Evolutionary conservation across 371 early-diverging fungal genomes (phyloP).

Genomic region (Mortierella polycephala): DNA sequence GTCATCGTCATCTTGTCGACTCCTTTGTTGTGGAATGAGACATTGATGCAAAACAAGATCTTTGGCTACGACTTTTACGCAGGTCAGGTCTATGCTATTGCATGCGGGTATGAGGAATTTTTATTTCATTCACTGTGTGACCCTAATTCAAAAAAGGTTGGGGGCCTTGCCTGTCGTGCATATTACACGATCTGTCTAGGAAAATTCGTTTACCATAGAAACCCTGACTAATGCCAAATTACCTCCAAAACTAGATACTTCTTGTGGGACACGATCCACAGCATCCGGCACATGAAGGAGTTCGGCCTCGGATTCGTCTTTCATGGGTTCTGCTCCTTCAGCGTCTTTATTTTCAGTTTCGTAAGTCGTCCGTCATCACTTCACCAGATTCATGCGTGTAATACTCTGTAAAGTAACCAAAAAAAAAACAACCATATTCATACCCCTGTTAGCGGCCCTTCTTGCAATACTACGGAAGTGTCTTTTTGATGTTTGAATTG

Average conservation of each 20-base stretch:
- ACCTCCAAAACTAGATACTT: constrained; percentile 76
- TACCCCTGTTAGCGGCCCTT: constrained; percentile 69
- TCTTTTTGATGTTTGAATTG: constrained; percentile 91
- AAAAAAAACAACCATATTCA: not conserved
- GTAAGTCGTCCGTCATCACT: constrained; percentile 60
- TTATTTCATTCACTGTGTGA: not conserved
- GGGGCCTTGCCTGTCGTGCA: not conserved
- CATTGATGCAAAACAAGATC: constrained; percentile 72
- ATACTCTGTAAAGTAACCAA: not conserved
- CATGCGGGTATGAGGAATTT: constrained; percentile 75
- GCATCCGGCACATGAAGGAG: constrained; percentile 72
- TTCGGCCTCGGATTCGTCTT: constrained; percentile 85
- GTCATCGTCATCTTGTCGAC: constrained; percentile 70
- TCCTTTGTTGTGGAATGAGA: constrained; percentile 72
- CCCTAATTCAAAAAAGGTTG: not conserved
- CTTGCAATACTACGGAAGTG: constrained; percentile 86
- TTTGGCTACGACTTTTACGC: constrained; percentile 81
- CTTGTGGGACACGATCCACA: constrained; percentile 87
- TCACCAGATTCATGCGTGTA: not conserved
- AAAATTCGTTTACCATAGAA: not conserved
- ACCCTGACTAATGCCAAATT: constrained; percentile 29
- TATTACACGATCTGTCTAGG: not conserved
- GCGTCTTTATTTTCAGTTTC: constrained; percentile 77
- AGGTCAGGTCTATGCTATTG: constrained; percentile 81
- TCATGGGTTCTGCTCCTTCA: constrained; percentile 84